Conservation (phyloP, 768 basidiomycete species). For the Boletus sp. region DNA sequence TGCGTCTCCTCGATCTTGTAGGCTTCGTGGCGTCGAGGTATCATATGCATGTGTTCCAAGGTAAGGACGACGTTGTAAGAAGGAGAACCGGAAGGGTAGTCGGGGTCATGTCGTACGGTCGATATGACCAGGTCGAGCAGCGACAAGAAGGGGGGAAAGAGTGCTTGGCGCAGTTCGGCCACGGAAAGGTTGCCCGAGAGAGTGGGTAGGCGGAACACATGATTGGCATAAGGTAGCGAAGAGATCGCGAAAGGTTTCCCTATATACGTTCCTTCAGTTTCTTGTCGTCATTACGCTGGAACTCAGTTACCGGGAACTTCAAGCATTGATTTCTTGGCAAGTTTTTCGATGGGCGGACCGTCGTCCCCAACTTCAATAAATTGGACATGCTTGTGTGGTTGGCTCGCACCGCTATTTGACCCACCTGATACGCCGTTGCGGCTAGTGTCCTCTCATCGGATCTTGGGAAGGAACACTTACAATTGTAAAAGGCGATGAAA, state of each 20-base stretch:
- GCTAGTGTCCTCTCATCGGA: background rate
- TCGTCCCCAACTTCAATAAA: constrained; percentile 64
- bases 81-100: constrained; percentile 60
- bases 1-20: constrained; percentile 52
- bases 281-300: background rate
- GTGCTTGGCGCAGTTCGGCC: constrained; percentile 46
- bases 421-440: constrained; percentile 51
- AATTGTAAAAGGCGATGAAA: constrained; percentile 90
- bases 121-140: constrained; percentile 78
- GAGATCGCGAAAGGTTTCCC: constrained; percentile 72
- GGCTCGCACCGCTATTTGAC: constrained; percentile 80
- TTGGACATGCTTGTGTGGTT: constrained; percentile 90
- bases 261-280: constrained; percentile 28
- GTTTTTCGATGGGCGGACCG: constrained; percentile 75
- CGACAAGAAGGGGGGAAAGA: constrained; percentile 64
- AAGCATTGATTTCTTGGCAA: constrained; percentile 56
- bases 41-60: constrained; percentile 78
- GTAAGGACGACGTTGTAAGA: constrained; percentile 87
- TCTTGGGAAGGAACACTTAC: constrained; percentile 37
- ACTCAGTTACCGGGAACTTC: constrained; percentile 38
- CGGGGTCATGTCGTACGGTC: constrained; percentile 64
- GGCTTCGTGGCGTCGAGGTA: constrained; percentile 73
- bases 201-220: constrained; percentile 53
- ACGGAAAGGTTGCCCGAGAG: constrained; percentile 21
- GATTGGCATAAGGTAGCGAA: constrained; percentile 76